These are phyloP conservation scores for Teunomyces pallodes DNA, from an alignment of 805 yeast genomes.

Conservation along the genomic window DNA sequence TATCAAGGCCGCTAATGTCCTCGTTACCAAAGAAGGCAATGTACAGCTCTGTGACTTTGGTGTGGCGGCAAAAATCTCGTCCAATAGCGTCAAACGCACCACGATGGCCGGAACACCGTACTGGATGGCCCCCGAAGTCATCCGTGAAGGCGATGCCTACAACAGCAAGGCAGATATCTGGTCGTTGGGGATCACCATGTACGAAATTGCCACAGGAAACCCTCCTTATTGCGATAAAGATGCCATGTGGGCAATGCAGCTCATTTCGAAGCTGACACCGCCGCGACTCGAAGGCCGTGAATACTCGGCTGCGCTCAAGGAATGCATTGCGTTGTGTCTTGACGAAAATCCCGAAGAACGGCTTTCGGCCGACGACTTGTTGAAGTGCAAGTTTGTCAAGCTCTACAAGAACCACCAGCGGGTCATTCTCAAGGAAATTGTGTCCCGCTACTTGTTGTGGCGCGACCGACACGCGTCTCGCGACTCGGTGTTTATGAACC, in stretches of 20 bases:
- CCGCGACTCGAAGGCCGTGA: slow-evolving; percentile 91
- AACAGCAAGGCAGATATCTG: slow-evolving; percentile 94
- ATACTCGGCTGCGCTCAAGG: slow-evolving; percentile 73
- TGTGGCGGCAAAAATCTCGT: slow-evolving; percentile 89
- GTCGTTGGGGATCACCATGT: slow-evolving; percentile 93
- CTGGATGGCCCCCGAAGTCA: slow-evolving; percentile 99
- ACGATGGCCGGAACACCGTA: slow-evolving; percentile 96
- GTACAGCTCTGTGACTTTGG: slow-evolving; percentile 97
- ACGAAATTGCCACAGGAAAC: slow-evolving; percentile 93
- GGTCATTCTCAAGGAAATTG: slow-evolving; percentile 63
- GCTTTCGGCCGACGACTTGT: slow-evolving; percentile 79
- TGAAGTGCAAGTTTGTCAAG: slow-evolving; percentile 70
- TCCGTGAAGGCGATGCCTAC: slow-evolving; percentile 83
- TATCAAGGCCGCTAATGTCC: slow-evolving; percentile 92
- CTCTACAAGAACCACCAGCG: slow-evolving; percentile 61
- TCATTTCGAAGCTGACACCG: slow-evolving; percentile 90
- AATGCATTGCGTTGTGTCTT: slow-evolving; percentile 83
- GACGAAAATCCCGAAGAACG: slow-evolving; percentile 93
- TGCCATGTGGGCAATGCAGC: slow-evolving; percentile 90
- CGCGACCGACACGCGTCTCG: slow-evolving; percentile 63
- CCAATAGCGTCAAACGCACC: slow-evolving; percentile 73
- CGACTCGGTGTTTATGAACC: slow-evolving; percentile 43
- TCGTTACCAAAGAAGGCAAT: slow-evolving; percentile 83
- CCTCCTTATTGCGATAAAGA: slow-evolving; percentile 97
- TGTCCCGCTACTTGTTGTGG: slow-evolving; percentile 70